phyloP scores from a whole-genome alignment of 2,329 filamentous ascomycete species.

The Davidsoniella eucalypti region DNA sequence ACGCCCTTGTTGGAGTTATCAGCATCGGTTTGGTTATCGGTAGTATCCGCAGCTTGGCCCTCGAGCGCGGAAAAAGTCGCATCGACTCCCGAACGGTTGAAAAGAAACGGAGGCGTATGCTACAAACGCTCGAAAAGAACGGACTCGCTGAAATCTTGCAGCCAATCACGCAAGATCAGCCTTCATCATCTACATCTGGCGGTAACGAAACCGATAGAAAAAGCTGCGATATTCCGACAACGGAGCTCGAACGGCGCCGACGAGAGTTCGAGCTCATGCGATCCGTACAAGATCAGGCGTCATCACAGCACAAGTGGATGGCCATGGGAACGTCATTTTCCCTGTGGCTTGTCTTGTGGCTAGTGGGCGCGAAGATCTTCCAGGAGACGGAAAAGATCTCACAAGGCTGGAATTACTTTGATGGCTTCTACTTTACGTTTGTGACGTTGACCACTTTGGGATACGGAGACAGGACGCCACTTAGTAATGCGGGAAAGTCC shows the following conservation, averaged over 20 bases:
- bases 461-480: slow-evolving; percentile 64
- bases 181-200: not conserved
- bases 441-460: slow-evolving; percentile 71
- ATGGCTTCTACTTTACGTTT: slow-evolving; percentile 74
- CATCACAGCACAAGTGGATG: slow-evolving; percentile 54
- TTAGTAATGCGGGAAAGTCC: slow-evolving; percentile 60
- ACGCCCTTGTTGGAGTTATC: slow-evolving; percentile 66
- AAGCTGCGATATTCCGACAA: not conserved
- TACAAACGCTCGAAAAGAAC: slow-evolving; percentile 29
- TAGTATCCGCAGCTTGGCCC: slow-evolving; percentile 52
- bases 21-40: slow-evolving; percentile 71
- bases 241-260: slow-evolving; percentile 44
- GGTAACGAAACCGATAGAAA: not conserved
- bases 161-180: slow-evolving; percentile 24
- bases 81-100: slow-evolving; percentile 43
- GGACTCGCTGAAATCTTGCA: slow-evolving; percentile 32
- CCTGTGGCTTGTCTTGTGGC: slow-evolving; percentile 62
- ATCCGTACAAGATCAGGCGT: slow-evolving; percentile 51
- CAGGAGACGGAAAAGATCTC: slow-evolving; percentile 32
- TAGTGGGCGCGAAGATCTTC: slow-evolving; percentile 64
- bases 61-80: slow-evolving; percentile 39
- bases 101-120: slow-evolving; percentile 34
- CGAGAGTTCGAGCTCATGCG: slow-evolving; percentile 70
- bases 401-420: slow-evolving; percentile 57
- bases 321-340: slow-evolving; percentile 50